Base-by-base conservation (phyloP, 1,284 basidiomycete genomes). In the Trametes hirsuta region DNA sequence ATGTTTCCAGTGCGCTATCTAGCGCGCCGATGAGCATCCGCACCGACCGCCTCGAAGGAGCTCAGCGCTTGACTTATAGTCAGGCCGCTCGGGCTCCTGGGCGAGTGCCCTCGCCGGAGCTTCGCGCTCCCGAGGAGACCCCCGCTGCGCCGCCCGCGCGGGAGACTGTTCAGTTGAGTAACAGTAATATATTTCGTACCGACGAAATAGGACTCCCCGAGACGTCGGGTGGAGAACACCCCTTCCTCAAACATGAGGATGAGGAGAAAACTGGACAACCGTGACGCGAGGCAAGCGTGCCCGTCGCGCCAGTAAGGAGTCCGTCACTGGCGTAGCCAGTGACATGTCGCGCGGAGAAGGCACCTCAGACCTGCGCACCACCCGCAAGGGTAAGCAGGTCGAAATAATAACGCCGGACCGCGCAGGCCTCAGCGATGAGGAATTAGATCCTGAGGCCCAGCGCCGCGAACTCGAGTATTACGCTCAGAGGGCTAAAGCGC, bases 171-270 rank as follows among this genome's bases (percentile, higher is more conserved):
- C 30, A 30, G 30, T 30, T 30, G 30, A 40, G 42, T 18, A 11
- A 40, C 22, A 45, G 42, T 36, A 53, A 53, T 53, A 53, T 37
- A 53, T 37, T 34, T 53, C 21, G 14, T 53, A 22, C 14, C 14
- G 36, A 8, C 10, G 14, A 37, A 48, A 21, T 37, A 9, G 21
- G 21, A 8, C 30, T 30, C 21, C 25, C 35, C 35, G 30, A 30
- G 30, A 30, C 30, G 30, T 30, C 30, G 30, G 30, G 30, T 30
- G 30, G 30, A 30, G 30, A 30, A 8, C 30, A 30, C 30, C 30
- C 30, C 30, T 4, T 30, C 30, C 30, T 30, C 30, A 30, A 30
- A 30, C 30, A 8, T 40, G 39, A 40, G n/a, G 39, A 40, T 40
- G 14, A 40, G 39, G 39, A 14, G 30, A 30, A 30, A 30, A 30